A percentile compares a stretch with the other conserved stretches of the same genome.
These are phyloP conservation scores for Trichosporon sp. DNA, from an alignment of 1,284 basidiomycete genomes.

Conservation along the genomic window DNA sequence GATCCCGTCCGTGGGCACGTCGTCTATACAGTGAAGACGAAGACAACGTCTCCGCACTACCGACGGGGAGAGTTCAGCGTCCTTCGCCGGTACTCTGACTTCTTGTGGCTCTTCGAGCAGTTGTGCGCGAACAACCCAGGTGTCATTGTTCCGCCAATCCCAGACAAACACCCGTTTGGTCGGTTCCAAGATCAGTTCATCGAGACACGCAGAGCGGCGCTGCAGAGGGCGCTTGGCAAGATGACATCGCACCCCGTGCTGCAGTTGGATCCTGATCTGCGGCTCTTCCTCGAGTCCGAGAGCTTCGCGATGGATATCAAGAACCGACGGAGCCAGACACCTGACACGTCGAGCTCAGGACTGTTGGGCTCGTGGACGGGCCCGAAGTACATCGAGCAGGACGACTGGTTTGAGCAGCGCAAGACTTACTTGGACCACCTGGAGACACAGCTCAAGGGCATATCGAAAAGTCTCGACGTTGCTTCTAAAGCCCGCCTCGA, in stretches of 20 bases:
- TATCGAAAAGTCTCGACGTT: constrained; percentile 76
- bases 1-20: constrained; percentile 86
- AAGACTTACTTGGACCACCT: constrained; percentile 79
- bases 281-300: constrained; percentile 81
- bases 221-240: constrained; percentile 86
- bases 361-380: constrained; percentile 73
- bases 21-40: constrained; percentile 88
- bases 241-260: constrained; percentile 82
- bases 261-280: constrained; percentile 73
- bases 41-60: constrained; percentile 76
- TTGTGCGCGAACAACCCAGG: constrained; percentile 90
- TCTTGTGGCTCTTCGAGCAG: constrained; percentile 91
- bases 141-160: constrained; percentile 91
- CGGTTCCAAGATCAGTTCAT: constrained; percentile 86
- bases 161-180: constrained; percentile 87
- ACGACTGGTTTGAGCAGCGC: constrained; percentile 95
- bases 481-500: constrained; percentile 77
- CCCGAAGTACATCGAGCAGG: constrained; percentile 82
- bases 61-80: constrained; percentile 80
- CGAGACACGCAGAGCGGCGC: constrained; percentile 68
- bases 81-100: constrained; percentile 91
- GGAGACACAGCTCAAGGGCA: constrained; percentile 76
- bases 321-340: constrained; percentile 20
- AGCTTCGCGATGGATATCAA: constrained; percentile 72
- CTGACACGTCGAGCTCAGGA: constrained; percentile 45